Evolutionary conservation across 148 eudicot species (phyloP), one percentile per base, ranked within the genome.

Genomic region (Fagopyrum esculentum): DNA sequence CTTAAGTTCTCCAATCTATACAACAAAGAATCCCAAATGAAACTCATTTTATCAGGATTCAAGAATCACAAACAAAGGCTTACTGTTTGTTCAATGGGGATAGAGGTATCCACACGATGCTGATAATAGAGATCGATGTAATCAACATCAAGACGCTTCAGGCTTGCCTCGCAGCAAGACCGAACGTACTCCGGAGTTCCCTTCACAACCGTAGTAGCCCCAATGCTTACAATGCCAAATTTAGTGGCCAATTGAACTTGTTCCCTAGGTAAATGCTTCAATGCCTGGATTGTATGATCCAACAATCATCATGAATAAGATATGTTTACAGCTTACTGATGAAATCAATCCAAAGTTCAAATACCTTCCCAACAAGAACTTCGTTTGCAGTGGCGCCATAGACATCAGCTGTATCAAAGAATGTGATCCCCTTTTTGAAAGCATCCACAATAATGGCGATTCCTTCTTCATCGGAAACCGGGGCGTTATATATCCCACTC

Each of bases 221-320:
- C 88, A 8, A 86, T 3, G 60, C 75, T 29, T 4, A 72, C 74
- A 45, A 93, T 63, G 45, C 98, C 98, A 72, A 87, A 93, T 81
- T 93, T 93, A 52, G 98, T 90, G 45, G 98, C 93, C 71, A 93
- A 45, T 56, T 93, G 89, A 69, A 93, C 83, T 78, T 89, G 85
- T 57, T 89, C 92, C 70, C 96, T 79, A 15, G 96, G 96, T 76
- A 93, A 70, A 50, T 86, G 87, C 82, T 86, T 89, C 73, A 93
- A 70, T 66, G 91, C 96, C 96, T 93, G 87, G 44, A 57, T 71
- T n/a, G 47, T n/a, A 5, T 16, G 47, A 45, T 6, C 5, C 19
- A 69, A 69, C 30, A 6, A 44, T 15, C 70, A 64, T 45, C 40
- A 16, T 69, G 44, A 2, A 9, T 1, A 40, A 66, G 45, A 9